phyloP scores from a whole-genome alignment of 257 asterid genomes.

The Knoxia roxburghii region DNA sequence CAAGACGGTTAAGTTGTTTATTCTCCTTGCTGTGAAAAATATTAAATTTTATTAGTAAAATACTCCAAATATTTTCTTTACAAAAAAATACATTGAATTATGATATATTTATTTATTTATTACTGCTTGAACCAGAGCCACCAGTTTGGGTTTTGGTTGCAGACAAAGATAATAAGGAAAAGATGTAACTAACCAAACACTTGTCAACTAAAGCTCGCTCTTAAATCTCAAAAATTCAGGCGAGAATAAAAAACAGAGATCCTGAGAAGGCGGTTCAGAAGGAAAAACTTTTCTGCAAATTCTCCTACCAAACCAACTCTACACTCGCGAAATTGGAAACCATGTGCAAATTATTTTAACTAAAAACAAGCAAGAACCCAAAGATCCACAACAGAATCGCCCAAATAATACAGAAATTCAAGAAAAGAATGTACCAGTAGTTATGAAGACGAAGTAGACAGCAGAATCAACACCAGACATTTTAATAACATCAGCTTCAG shows the following conservation, averaged over 20 bases:
- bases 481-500: conserved; percentile 71
- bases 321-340: background rate
- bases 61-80: too few relatives aligned
- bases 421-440: conserved; percentile 47
- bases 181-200: background rate
- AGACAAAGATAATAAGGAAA: background rate
- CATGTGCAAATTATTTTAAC: background rate
- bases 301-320: background rate
- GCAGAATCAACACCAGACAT: conserved; percentile 94
- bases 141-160: too few relatives aligned
- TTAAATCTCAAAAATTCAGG: background rate
- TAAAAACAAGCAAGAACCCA: background rate
- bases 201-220: background rate
- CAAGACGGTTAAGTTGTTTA: too few relatives aligned
- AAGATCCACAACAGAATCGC: background rate
- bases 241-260: background rate
- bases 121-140: too few relatives aligned
- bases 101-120: too few relatives aligned
- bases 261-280: conserved; percentile 6
- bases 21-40: too few relatives aligned
- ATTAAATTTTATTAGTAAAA: too few relatives aligned
- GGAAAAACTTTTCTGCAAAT: background rate
- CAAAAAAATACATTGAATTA: too few relatives aligned
- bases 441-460: conserved; percentile 82
- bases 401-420: background rate